Percentiles rank a stretch among this genome's conserved stretches.
These are phyloP conservation scores for Xylaria intraflava DNA, from an alignment of 495 filamentous ascomycete genomes.

Conservation along the genomic window DNA sequence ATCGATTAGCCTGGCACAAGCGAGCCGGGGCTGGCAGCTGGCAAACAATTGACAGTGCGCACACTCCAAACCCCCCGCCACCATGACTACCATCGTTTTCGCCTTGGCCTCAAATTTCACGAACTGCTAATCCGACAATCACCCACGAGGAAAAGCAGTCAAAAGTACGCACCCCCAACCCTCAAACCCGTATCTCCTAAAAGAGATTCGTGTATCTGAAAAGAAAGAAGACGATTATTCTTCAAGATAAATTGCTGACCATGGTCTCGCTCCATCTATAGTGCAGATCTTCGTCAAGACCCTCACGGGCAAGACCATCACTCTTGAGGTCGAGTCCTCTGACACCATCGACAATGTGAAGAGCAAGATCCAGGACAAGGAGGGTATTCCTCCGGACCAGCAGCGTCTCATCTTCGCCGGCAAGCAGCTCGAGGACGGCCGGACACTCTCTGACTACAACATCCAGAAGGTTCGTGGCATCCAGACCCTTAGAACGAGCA, in stretches of 20 bases:
- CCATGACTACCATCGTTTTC: slow-evolving; percentile 8
- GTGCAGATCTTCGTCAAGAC: slow-evolving; percentile 97
- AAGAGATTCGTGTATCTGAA: background rate
- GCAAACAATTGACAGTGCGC: slow-evolving; percentile 4
- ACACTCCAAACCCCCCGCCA: slow-evolving; percentile 15
- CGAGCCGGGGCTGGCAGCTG: slow-evolving; percentile 6
- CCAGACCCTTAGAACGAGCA: background rate
- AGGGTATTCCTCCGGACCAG: slow-evolving; percentile 98
- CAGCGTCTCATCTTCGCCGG: slow-evolving; percentile 99
- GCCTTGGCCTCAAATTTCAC: slow-evolving; percentile 5
- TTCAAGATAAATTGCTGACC: slow-evolving; percentile 12
- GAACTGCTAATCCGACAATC: slow-evolving; percentile 8
- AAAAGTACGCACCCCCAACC: slow-evolving; percentile 31
- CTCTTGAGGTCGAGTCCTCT: slow-evolving; percentile 96
- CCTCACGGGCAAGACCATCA: slow-evolving; percentile 99
- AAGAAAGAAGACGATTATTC: background rate
- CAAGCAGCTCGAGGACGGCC: slow-evolving; percentile 99
- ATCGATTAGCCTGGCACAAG: slow-evolving; percentile 8
- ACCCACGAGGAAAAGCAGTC: slow-evolving; percentile 28
- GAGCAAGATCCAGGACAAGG: slow-evolving; percentile 98
- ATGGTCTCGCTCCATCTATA: slow-evolving; percentile 29
- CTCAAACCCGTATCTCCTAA: background rate
- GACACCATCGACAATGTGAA: slow-evolving; percentile 99
- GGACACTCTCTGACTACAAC: slow-evolving; percentile 98
- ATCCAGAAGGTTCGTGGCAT: slow-evolving; percentile 85